Base-by-base conservation (phyloP, 2,329 filamentous ascomycete genomes). In the Whalleya microplaca region DNA sequence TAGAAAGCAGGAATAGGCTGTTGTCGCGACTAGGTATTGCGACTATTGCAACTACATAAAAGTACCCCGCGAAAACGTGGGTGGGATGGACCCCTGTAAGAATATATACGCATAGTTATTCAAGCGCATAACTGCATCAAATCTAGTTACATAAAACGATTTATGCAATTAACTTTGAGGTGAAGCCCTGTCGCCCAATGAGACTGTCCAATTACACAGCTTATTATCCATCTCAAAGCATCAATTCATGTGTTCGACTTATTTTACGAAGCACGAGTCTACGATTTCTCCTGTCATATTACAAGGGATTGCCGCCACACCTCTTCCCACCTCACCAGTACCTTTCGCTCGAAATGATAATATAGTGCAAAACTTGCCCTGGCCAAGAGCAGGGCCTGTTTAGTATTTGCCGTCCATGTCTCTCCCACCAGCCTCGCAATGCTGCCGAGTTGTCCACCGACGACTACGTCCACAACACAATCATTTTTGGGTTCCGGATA, bases 401-500 rank as follows among this genome's bases (percentile, higher is more conserved):
- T n/a, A n/a, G n/a, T n/a, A n/a, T n/a, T n/a, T n/a, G n/a, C n/a
- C n/a, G n/a, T 59, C 73, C 65, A 84, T 84, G 81, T 77, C 74
- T 68, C 72, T 74, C 63, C 70, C 71, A 66, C 70, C 76, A 62
- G 69, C 76, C 68, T 76, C 76, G 69, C 71, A 66, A 56, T 84
- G 80, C 76, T 78, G 75, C 68, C 76, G 78, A 73, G 78, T 75
- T 71, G 75, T 78, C 66, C 76, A 77, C 57, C 73, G 73, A 62
- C 74, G 75, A 44, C 66, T 78, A 42, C 61, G 70, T 43, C 64
- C 73, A 19, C 64, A 75, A 10, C 63, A 64, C 55, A 79, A 82
- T 49, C 72, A 76, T 43, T 67, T 86, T 63, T 88, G 85, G 84
- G 78, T 88, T 59, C 79, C 81, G 27, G 86, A 89, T 64, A 76